A percentile compares a stretch with the other conserved stretches of the same genome.
Conservation (phyloP, 2,329 filamentous ascomycete species). For the Stemphylium vesicarium region DNA sequence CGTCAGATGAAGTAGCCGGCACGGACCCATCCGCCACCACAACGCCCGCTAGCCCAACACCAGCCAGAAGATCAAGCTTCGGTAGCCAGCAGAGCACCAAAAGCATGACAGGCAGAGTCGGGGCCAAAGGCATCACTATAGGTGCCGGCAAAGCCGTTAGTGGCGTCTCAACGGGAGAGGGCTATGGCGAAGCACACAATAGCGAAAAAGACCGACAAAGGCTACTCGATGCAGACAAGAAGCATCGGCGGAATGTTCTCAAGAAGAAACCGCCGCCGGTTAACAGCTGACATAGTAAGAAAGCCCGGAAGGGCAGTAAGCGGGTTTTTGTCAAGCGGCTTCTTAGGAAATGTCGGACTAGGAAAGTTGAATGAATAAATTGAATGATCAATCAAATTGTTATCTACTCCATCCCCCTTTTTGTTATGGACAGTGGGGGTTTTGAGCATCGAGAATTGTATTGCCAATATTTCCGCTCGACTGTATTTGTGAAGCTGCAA, state of each 20-base stretch:
- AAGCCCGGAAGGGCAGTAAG: neutral
- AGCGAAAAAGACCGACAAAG: slow-evolving; percentile 4
- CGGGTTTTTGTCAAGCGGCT: neutral
- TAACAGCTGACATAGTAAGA: neutral
- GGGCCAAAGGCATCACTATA: slow-evolving; percentile 42
- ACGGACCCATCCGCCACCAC: slow-evolving; percentile 34
- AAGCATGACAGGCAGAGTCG: slow-evolving; percentile 32
- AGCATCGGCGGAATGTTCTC: slow-evolving; percentile 9
- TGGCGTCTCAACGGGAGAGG: slow-evolving; percentile 35
- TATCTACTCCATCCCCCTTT: no score
- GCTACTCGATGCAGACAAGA: slow-evolving; percentile 5
- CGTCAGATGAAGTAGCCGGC: slow-evolving; percentile 45
- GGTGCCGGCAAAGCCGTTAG: slow-evolving; percentile 43
- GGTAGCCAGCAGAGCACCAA: slow-evolving; percentile 38
- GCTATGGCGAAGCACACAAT: slow-evolving; percentile 10
- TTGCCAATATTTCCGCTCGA: no score
- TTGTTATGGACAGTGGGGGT: no score
- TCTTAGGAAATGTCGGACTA: neutral
- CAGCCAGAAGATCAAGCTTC: slow-evolving; percentile 25
- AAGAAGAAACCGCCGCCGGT: slow-evolving; percentile 9
- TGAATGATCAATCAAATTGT: no score
- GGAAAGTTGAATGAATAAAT: neutral
- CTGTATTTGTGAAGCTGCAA: no score
- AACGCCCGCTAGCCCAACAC: slow-evolving; percentile 20
- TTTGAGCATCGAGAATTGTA: no score